Base-by-base conservation (phyloP, 2,329 filamentous ascomycete genomes). In the Aspergillus luchuensis region DNA sequence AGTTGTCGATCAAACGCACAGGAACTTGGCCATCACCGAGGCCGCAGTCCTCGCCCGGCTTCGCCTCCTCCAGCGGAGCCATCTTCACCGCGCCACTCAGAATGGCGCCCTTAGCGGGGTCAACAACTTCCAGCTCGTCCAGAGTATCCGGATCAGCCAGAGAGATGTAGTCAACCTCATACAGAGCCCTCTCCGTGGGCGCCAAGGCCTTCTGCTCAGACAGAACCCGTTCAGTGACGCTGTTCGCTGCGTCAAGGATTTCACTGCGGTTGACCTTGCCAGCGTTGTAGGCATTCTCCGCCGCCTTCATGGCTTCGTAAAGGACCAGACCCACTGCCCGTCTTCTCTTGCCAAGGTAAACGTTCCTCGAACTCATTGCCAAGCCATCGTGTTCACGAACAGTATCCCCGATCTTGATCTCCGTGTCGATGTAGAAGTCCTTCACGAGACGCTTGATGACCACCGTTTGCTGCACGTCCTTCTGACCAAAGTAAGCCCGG, bases 381-480 rank as follows among this genome's bases (percentile, higher is more conserved):
- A 99, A 80, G 0, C 94, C 94, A 74, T 97, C 92, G 2, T 73
- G 59, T 63, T 96, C 93, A 54, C 95, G 84, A 60, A 87, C 81
- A 0, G 95, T 99, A 0, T 86, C 82, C 5, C 89, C 86, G 57
- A 98, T 84, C 33, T 88, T 83, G 8, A 98, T 87, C 21, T 90
- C 81, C 3, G 87, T 90, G 41, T 91, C 86, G 43, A 98, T 76
- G 74, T 92, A 87, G 66, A 99, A 93, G 76, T 99, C 95, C 66
- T 87, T 84, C 33, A 97, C 90, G 86, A 99, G 88, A 48, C 90
- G 87, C 70, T 87, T 88, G 70, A 99, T 91, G 10, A 99, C 86
- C 17, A 96, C 91, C 0, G 92, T 96, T 79, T 99, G 95, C 81
- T 99, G 95, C 19, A 97, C 87, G 75, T 99, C 95, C 79, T 99